These are phyloP conservation scores for Scedosporium aurantiacum DNA, from an alignment of 2,329 filamentous ascomycete genomes.

Conservation along the genomic window DNA sequence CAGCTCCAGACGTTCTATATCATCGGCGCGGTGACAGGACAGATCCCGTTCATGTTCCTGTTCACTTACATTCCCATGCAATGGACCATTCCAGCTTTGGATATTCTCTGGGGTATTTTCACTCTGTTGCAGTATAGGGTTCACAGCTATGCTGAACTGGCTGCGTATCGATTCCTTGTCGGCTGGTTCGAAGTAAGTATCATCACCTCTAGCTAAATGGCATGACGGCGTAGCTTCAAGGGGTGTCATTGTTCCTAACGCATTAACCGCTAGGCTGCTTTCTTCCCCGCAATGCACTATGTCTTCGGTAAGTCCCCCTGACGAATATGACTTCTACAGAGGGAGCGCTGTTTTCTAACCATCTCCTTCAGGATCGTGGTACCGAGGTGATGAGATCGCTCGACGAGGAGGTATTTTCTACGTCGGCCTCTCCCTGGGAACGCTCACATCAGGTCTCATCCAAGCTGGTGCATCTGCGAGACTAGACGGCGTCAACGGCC, in stretches of 20 bases:
- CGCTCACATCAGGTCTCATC: constrained; percentile 39
- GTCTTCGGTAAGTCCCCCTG: constrained; percentile 16
- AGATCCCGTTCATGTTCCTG: constrained; percentile 40
- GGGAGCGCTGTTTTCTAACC: not conserved
- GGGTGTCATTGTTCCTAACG: not conserved
- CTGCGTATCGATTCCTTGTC: constrained; percentile 42
- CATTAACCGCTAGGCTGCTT: constrained; percentile 16
- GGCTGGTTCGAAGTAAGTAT: constrained; percentile 33
- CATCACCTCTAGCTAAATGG: too few species aligned
- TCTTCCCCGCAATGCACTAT: constrained; percentile 29
- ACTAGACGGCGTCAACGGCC: constrained; percentile 31
- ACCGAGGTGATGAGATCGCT: constrained; percentile 33
- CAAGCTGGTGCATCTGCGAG: constrained; percentile 28
- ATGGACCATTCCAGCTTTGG: constrained; percentile 38
- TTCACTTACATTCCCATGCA: constrained; percentile 35
- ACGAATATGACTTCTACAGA: not conserved
- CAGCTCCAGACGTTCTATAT: constrained; percentile 39
- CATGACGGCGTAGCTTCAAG: not conserved
- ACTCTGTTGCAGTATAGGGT: constrained; percentile 44
- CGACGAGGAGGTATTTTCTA: constrained; percentile 40
- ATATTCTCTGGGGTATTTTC: constrained; percentile 44
- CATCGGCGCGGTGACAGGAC: constrained; percentile 35
- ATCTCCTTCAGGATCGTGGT: constrained; percentile 31
- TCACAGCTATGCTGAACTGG: constrained; percentile 35
- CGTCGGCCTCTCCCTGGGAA: constrained; percentile 37